Evolutionary conservation across 2,329 filamentous ascomycete genomes (phyloP).

Genomic region (Diatrype stigma): DNA sequence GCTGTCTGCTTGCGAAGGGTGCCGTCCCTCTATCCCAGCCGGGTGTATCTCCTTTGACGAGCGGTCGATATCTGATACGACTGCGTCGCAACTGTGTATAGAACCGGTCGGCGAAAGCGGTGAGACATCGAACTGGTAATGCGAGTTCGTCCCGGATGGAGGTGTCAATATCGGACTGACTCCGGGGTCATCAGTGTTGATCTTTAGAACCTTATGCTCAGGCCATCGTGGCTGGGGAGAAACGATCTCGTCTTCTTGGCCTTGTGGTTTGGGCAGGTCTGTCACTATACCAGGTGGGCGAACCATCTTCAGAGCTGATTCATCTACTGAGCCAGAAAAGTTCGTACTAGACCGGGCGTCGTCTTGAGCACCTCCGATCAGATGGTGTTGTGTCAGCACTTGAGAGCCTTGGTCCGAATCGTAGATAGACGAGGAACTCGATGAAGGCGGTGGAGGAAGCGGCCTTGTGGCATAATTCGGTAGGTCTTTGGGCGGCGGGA

Average conservation of each 20-base stretch:
- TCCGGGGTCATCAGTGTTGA: conserved; percentile 8
- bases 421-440: conserved; percentile 13
- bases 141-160: conserved; percentile 6
- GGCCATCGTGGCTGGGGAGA: conserved; percentile 17
- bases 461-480: conserved; percentile 13
- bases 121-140: conserved; percentile 18
- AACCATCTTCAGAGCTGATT: conserved; percentile 9
- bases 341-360: conserved; percentile 1
- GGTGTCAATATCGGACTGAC: conserved; percentile 21
- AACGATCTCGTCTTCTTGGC: conserved; percentile 9
- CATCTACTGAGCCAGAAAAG: conserved; percentile 9
- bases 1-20: conserved; percentile 4
- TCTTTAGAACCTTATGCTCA: conserved; percentile 11
- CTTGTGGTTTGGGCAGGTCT: conserved; percentile 1
- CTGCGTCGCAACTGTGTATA: conserved; percentile 4
- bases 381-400: not conserved
- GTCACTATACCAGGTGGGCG: conserved; percentile 7
- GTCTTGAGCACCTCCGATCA: not conserved
- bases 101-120: conserved; percentile 16
- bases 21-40: not conserved
- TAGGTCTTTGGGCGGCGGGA: conserved; percentile 11
- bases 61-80: not conserved
- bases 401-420: conserved; percentile 6
- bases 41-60: not conserved
- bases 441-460: conserved; percentile 14